A percentile compares a stretch with the other conserved stretches of the same genome.
Conservation (phyloP, 129 eudicot species). For the Gnaphalium uliginosum region DNA sequence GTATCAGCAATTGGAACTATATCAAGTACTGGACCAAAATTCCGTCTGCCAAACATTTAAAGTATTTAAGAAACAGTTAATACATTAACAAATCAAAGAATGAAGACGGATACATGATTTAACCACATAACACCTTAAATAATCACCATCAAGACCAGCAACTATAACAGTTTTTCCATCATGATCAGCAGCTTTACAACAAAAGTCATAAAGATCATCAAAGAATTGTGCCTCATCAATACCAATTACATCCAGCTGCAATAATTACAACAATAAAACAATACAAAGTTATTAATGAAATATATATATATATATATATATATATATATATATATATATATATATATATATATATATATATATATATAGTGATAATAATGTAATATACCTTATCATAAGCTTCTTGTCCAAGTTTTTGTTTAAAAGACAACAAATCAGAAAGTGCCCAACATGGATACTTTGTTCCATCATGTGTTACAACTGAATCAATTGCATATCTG, state of each 20-base stretch:
- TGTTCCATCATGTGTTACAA: constrained; percentile 86
- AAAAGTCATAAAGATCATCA: constrained; percentile 89
- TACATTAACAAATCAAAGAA: not conserved
- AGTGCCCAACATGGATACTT: constrained; percentile 85
- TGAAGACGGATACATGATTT: not conserved
- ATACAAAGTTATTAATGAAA: not conserved
- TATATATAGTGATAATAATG: not conserved
- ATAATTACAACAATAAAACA: constrained; percentile 6
- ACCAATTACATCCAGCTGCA: constrained; percentile 93
- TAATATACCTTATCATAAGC: constrained; percentile 64
- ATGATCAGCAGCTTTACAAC: constrained; percentile 82
- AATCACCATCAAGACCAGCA: constrained; percentile 98
- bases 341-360: not conserved
- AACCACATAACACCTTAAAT: constrained; percentile 55
- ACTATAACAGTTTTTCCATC: constrained; percentile 81
- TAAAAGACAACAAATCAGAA: constrained; percentile 69
- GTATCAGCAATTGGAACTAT: constrained; percentile 89
- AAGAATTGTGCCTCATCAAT: constrained; percentile 98
- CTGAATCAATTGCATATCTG: constrained; percentile 74
- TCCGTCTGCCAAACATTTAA: constrained; percentile 59
- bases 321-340: not conserved
- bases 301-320: too few relatives aligned
- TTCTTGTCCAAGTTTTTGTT: constrained; percentile 55
- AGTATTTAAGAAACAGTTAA: not conserved
- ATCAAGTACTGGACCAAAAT: constrained; percentile 95